phyloP scores from a whole-genome alignment of 1,139 yeast species.

The Schwanniomyces etchellsii region DNA sequence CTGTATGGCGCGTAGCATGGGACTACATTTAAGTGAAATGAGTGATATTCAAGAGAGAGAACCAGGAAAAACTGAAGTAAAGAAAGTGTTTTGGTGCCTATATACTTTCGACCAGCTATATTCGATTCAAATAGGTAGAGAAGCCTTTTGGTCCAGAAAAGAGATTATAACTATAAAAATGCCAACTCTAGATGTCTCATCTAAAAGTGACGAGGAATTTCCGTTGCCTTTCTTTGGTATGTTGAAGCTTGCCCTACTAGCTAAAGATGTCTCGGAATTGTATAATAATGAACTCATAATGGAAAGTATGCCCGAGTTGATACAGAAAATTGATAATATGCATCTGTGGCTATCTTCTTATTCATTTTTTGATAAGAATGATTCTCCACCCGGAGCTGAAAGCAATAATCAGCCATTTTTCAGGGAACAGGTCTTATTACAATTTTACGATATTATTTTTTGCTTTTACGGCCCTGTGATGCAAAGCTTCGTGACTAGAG shows the following conservation, averaged over 20 bases:
- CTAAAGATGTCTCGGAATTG: slow-evolving; percentile 1
- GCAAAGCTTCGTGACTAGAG: not conserved
- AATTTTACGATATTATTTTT: slow-evolving; percentile 2
- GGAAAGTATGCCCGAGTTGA: not conserved
- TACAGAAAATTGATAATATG: not conserved
- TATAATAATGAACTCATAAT: not conserved
- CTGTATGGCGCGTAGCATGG: slow-evolving; percentile 2
- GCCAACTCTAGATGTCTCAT: not conserved
- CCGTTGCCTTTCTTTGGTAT: slow-evolving; percentile 1
- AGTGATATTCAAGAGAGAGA: slow-evolving; percentile 1
- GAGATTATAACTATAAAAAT: slow-evolving; percentile 1
- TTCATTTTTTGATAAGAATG: not conserved
- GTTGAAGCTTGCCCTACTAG: slow-evolving; percentile 2
- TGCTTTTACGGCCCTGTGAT: slow-evolving; percentile 2
- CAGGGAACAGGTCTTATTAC: slow-evolving; percentile 1
- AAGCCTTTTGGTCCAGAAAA: slow-evolving; percentile 1
- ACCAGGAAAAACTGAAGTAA: not conserved
- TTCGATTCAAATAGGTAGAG: slow-evolving; percentile 2
- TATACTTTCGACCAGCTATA: slow-evolving; percentile 3
- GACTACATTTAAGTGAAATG: slow-evolving; percentile 2
- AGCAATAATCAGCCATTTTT: not conserved
- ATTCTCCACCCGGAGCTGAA: not conserved
- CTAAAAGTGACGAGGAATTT: not conserved
- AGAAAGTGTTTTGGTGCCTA: slow-evolving; percentile 2
- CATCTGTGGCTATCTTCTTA: slow-evolving; percentile 1